Conservation (phyloP, 495 filamentous ascomycete genomes). For the Neurospora sublineolata region DNA sequence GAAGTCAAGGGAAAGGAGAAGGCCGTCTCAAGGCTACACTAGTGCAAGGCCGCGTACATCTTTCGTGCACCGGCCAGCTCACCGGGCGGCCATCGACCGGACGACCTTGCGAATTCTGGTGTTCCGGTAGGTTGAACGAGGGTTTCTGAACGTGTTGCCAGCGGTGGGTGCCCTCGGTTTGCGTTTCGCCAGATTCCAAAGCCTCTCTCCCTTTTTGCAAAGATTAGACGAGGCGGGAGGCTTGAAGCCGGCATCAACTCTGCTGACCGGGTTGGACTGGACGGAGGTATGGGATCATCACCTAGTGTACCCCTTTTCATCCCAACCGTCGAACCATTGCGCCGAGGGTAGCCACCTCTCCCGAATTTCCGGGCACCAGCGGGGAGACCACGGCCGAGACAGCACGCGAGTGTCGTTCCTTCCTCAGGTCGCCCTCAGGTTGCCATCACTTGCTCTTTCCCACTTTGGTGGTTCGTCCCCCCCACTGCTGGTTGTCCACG, state of each 20-base stretch:
- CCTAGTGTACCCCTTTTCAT: neutral
- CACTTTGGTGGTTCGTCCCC: neutral
- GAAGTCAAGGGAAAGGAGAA: neutral
- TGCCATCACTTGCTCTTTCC: neutral
- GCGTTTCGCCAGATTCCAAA: neutral
- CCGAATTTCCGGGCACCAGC: neutral
- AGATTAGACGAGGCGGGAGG: neutral
- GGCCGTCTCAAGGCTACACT: neutral
- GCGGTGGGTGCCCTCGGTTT: neutral
- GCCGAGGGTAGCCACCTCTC: neutral
- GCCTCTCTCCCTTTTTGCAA: neutral
- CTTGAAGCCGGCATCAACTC: neutral
- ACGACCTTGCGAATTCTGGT: neutral
- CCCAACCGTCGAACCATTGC: neutral
- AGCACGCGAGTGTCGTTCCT: neutral
- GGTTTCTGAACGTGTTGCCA: neutral
- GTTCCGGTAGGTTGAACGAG: neutral
- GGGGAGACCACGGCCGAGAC: neutral
- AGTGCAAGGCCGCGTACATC: neutral
- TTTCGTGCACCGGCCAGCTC: neutral
- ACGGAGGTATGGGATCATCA: neutral
- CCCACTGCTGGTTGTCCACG: neutral
- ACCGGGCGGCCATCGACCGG: neutral
- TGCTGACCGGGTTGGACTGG: neutral
- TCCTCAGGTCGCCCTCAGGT: neutral